Conservation (phyloP, 2,329 filamentous ascomycete species). For the Fusarium pseudonygamai region DNA sequence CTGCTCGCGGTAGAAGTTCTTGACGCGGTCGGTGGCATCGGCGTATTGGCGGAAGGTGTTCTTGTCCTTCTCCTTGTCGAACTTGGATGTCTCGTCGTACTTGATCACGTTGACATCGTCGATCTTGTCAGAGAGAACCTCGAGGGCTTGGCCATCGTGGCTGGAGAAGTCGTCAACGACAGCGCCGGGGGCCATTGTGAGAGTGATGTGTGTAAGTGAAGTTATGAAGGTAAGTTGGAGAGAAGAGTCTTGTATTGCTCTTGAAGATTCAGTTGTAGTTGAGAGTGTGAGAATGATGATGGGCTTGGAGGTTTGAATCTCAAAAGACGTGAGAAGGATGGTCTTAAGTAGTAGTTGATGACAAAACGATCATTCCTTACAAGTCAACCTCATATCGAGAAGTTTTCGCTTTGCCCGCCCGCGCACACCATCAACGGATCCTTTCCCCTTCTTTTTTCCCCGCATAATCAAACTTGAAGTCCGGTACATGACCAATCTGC, state of each 20-base stretch:
- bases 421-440: conserved; percentile 14
- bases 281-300: conserved; percentile 17
- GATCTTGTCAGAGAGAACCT: conserved; percentile 59
- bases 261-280: background rate
- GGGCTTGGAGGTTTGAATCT: conserved; percentile 10
- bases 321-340: background rate
- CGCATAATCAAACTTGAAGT: conserved; percentile 24
- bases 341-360: conserved; percentile 30
- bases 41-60: conserved; percentile 84
- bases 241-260: background rate
- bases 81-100: conserved; percentile 65
- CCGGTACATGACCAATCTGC: conserved; percentile 37
- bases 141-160: conserved; percentile 49
- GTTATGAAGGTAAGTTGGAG: background rate
- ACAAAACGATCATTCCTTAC: background rate
- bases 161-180: conserved; percentile 38
- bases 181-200: conserved; percentile 42
- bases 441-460: conserved; percentile 22
- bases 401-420: conserved; percentile 2
- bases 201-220: conserved; percentile 26
- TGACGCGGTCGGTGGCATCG: conserved; percentile 83
- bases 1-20: conserved; percentile 83
- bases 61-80: conserved; percentile 82
- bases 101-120: conserved; percentile 65
- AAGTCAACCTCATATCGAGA: background rate